These are phyloP conservation scores for Podaxis pistillaris DNA, from an alignment of 768 basidiomycete species.

Conservation along the genomic window DNA sequence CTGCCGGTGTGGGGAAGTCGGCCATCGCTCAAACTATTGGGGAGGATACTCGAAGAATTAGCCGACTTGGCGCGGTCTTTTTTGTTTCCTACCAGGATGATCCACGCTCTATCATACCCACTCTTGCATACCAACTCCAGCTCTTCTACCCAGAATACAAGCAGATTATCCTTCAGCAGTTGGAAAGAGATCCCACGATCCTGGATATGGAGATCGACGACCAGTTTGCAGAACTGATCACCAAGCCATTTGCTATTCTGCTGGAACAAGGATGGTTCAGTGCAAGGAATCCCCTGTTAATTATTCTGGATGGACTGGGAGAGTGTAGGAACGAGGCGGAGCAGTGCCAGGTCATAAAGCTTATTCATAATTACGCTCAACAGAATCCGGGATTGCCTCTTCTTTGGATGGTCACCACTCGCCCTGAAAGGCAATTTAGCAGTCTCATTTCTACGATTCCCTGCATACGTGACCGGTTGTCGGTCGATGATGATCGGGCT, in stretches of 20 bases:
- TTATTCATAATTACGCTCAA: background rate
- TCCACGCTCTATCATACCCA: background rate
- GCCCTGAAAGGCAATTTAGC: too few species aligned
- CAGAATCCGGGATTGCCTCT: background rate
- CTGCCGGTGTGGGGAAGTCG: background rate
- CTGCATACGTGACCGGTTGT: too few species aligned
- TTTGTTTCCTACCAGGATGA: background rate
- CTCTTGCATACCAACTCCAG: background rate
- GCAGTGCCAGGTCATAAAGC: background rate
- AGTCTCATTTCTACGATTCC: too few species aligned
- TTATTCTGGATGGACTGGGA: background rate
- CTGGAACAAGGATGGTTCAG: too few species aligned
- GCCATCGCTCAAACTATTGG: background rate
- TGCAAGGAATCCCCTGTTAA: background rate
- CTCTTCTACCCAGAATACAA: background rate
- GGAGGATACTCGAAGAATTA: background rate
- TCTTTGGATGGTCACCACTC: background rate
- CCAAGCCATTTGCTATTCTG: too few species aligned
- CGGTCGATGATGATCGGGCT: too few species aligned
- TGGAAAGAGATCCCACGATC: background rate
- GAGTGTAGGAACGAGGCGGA: background rate
- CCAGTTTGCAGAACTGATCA: too few species aligned
- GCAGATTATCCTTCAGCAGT: background rate
- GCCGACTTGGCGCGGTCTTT: background rate
- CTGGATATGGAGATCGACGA: background rate